Evolutionary conservation across 2,329 filamentous ascomycete genomes (phyloP).

Genomic region (Amesomyces nigricolor): DNA sequence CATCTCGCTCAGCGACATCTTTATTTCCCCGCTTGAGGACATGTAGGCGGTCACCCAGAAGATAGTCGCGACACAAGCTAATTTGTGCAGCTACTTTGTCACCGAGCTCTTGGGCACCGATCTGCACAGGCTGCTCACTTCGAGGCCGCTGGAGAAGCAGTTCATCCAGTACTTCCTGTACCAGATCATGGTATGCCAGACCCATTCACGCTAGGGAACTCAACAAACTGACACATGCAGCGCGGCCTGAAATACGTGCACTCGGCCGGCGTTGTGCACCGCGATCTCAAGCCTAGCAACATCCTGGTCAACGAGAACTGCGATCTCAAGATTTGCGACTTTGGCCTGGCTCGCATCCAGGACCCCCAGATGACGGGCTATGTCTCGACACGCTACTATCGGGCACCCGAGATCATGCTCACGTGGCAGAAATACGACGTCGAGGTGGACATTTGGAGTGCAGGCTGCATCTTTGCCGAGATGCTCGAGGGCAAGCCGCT

Average conservation of each 20-base stretch:
- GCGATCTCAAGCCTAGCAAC: conserved; percentile 96
- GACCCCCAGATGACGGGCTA: conserved; percentile 99
- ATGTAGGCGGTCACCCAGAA: conserved; percentile 57
- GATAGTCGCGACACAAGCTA: conserved; percentile 13
- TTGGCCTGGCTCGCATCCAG: conserved; percentile 93
- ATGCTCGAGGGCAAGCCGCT: conserved; percentile 98
- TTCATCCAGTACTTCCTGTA: conserved; percentile 99
- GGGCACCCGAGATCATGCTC: conserved; percentile 98
- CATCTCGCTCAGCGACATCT: conserved; percentile 98
- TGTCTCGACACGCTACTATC: conserved; percentile 97
- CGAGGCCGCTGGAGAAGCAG: conserved; percentile 93
- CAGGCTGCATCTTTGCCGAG: conserved; percentile 97
- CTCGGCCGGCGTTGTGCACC: conserved; percentile 94
- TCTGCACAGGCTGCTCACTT: conserved; percentile 89
- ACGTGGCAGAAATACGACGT: conserved; percentile 99
- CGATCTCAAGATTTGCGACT: conserved; percentile 99
- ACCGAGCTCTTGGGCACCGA: conserved; percentile 97
- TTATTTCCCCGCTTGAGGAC: conserved; percentile 97
- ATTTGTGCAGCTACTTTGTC: conserved; percentile 74
- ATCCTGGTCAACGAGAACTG: conserved; percentile 99
- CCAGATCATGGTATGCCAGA: conserved; percentile 80
- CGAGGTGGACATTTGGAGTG: conserved; percentile 99
- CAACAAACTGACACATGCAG: conserved; percentile 40
- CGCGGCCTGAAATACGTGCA: conserved; percentile 98
- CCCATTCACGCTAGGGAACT: neutral